phyloP scores from a whole-genome alignment of 495 filamentous ascomycete species.

The Xanthoparmelia taractica region DNA sequence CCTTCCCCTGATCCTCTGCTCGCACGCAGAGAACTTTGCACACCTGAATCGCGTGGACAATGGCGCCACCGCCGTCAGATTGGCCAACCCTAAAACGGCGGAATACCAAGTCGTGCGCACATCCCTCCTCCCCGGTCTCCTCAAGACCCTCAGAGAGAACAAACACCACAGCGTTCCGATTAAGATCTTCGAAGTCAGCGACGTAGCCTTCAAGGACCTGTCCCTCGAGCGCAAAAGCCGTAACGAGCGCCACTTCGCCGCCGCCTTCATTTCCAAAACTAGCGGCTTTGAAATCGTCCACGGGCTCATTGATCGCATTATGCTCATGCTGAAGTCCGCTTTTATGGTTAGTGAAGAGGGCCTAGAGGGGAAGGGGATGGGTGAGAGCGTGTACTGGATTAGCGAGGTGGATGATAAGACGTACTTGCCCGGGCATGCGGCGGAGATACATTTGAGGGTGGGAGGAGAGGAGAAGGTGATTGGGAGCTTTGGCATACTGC shows the following conservation, averaged over 20 bases:
- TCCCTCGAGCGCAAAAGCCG: conserved; percentile 69
- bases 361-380: conserved; percentile 45
- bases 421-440: conserved; percentile 85
- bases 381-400: conserved; percentile 77
- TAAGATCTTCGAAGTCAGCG: conserved; percentile 86
- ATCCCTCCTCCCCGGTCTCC: conserved; percentile 74
- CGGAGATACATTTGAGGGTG: conserved; percentile 66
- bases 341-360: conserved; percentile 73
- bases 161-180: conserved; percentile 82
- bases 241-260: conserved; percentile 91
- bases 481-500: conserved; percentile 86
- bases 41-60: conserved; percentile 92
- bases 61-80: conserved; percentile 72
- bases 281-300: conserved; percentile 95
- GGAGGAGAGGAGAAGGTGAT: conserved; percentile 62
- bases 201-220: conserved; percentile 83
- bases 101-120: conserved; percentile 98
- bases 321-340: conserved; percentile 81
- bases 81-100: conserved; percentile 90
- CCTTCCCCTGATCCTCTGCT: conserved; percentile 93
- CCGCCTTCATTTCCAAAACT: conserved; percentile 92
- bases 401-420: conserved; percentile 70
- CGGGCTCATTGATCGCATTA: conserved; percentile 81
- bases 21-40: conserved; percentile 95
- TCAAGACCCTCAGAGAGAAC: conserved; percentile 96